These are phyloP conservation scores for Populus euphratica DNA, from an alignment of 345 rosid genomes.

Conservation along the genomic window DNA sequence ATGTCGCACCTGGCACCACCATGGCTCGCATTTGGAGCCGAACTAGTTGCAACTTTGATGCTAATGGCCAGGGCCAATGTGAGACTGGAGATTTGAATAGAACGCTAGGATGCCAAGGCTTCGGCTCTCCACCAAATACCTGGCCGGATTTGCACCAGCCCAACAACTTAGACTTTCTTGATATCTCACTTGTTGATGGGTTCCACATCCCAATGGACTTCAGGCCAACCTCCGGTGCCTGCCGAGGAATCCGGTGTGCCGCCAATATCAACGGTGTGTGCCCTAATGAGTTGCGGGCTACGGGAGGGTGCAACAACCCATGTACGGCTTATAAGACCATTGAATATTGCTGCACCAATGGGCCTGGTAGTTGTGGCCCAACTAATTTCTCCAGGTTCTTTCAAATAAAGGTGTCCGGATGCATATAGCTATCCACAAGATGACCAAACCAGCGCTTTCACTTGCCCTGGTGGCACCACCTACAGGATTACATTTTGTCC, in stretches of 20 bases:
- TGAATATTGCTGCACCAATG: too few relatives aligned
- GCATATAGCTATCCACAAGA: too few relatives aligned
- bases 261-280: constrained; percentile 31
- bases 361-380: too few relatives aligned
- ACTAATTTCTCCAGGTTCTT: too few relatives aligned
- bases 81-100: constrained; percentile 20
- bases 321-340: too few relatives aligned
- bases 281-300: too few relatives aligned
- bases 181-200: constrained; percentile 50
- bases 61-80: neutral
- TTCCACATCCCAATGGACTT: constrained; percentile 4
- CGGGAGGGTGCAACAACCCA: constrained; percentile 35
- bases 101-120: constrained; percentile 27
- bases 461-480: too few relatives aligned
- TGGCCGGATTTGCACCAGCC: constrained; percentile 53
- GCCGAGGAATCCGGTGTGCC: too few relatives aligned
- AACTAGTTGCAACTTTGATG: constrained; percentile 20
- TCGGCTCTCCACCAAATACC: constrained; percentile 60
- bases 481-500: too few relatives aligned
- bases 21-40: constrained; percentile 20
- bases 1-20: constrained; percentile 10
- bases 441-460: too few relatives aligned
- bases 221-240: too few relatives aligned
- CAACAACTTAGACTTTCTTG: constrained; percentile 36
- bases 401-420: too few relatives aligned